Evolutionary conservation across 176 grass and related monocot species (phyloP), one percentile per base, ranked within the genome.

Genomic region (Thalia dealbata): DNA sequence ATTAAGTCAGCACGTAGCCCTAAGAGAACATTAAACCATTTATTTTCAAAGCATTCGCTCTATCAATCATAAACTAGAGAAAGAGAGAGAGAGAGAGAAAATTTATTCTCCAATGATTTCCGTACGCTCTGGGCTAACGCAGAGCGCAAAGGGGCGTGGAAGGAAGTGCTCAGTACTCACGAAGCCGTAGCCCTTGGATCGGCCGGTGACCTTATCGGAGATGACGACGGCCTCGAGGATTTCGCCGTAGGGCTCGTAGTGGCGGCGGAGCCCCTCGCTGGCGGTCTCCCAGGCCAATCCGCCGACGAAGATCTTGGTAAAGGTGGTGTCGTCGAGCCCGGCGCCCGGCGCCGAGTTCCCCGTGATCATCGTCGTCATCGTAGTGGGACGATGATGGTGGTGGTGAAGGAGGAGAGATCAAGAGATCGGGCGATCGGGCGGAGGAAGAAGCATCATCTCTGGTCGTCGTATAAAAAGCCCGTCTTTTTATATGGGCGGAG

Each of bases 141-240:
- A 0, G 22, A 66, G 46, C 27, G 15, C 29, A 45, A 52, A 22
- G 29, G 24, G 67, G 3, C 32, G n/a, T 4, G 16, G 52, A 26
- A 56, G 26, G 41, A n/a, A n/a, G n/a, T n/a, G n/a, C n/a, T n/a
- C n/a, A 61, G 51, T 44, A 55, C 75, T 87, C 43, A 96, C 92
- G 70, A 96, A 96, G 67, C 92, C 92, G 62, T 96, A 96, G 54
- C 92, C 89, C 81, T 96, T 96, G 42, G 92, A 96, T 66, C 92
- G 84, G 27, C 92, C 92, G 11, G 89, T 89, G 78, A 88, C 83
- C 25, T 88, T 86, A 75, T 96, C 92, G 62, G 84, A 82, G 71
- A 96, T 96, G 70, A 96, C 92, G 63, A 92, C 92, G 70, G 92
- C 92, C 80, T 96, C 92, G 68, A 90, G 82, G 69, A 96, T 96